Evolutionary conservation across 2,329 filamentous ascomycete species (phyloP), one percentile per base, ranked within the genome.

Genomic region (Xylaria sp.): DNA sequence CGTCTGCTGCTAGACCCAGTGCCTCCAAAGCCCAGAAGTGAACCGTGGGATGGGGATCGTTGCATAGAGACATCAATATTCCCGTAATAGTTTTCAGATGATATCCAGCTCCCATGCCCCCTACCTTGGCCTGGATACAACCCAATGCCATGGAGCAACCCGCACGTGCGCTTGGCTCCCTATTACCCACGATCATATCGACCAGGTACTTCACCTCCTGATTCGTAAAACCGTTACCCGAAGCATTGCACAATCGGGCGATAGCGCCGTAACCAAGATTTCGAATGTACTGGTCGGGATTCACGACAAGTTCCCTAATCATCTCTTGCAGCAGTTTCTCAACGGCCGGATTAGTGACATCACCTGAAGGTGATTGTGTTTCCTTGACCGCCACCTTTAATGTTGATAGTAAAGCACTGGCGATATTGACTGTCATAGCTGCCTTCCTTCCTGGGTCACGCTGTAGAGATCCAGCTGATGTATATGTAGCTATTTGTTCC

Each of bases 1-100:
- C 96, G 76, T 97, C 95, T 2, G 95, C 92, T 13, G 97, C 94
- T 61, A 92, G 86, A 2, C 93, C 91, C 36, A 99, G 81, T 10
- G 93, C 95, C 78, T 97, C 94, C 53, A 99, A 84, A 2, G 97
- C 95, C 94, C 94, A 98, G 78, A 95, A 97, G 80, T 99, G 96
- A 9, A 99, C 96, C 0, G 93, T 90, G 0, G 96, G 94, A 78
- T 99, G 96, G 23, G 95, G 93, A 77, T 99, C 96, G 74, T 94
- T 97, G 79, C 94, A 95, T 10, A 99, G 86, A 7, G 96, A 98
- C 92, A 98, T 97, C n/a, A 99, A 83, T 46, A 99, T 97, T 20
- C 95, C 92, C n/a, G 97, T 87, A 59, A 99, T 97, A 1, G 94
- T 97, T 83, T 98, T 98, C 59, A 99, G 86, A 78, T 99, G 96